These are phyloP conservation scores for Paraconiothyrium sp. DNA, from an alignment of 2,329 filamentous ascomycete genomes.

Conservation along the genomic window DNA sequence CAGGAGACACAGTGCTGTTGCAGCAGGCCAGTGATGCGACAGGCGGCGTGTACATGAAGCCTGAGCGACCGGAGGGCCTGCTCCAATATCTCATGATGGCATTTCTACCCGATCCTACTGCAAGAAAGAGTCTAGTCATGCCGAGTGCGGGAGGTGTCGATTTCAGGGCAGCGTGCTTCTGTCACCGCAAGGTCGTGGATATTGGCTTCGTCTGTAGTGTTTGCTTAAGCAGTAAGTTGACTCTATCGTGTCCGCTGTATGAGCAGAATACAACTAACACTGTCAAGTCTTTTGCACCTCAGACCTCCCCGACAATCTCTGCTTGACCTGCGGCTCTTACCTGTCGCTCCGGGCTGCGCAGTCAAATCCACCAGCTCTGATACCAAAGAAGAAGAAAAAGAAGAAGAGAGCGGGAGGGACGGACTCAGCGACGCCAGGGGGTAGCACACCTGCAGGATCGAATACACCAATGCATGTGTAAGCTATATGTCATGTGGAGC, in stretches of 20 bases:
- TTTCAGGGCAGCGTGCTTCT: conserved; percentile 98
- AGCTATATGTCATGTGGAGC: conserved; percentile 13
- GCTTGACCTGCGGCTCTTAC: conserved; percentile 51
- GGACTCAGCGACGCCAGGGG: conserved; percentile 47
- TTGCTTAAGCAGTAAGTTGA: conserved; percentile 79
- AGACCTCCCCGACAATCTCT: conserved; percentile 44
- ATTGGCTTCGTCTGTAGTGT: conserved; percentile 96
- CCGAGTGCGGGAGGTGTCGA: conserved; percentile 89
- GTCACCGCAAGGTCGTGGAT: conserved; percentile 89
- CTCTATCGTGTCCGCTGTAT: no score
- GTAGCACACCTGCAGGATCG: conserved; percentile 43
- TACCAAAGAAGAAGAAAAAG: conserved; percentile 52
- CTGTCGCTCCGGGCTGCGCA: conserved; percentile 47
- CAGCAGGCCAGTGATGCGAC: conserved; percentile 88
- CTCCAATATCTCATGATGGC: conserved; percentile 95
- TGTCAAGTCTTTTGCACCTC: conserved; percentile 49
- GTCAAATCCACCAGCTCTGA: conserved; percentile 46
- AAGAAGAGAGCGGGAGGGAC: conserved; percentile 45
- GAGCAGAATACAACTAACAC: conserved; percentile 8
- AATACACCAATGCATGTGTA: conserved; percentile 46
- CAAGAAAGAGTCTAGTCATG: conserved; percentile 72
- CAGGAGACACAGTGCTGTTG: conserved; percentile 87
- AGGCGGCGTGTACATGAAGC: conserved; percentile 73
- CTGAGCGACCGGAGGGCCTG: conserved; percentile 66
- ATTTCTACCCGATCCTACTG: conserved; percentile 78